Percentiles rank a stretch among this genome's conserved stretches.
Evolutionary conservation across 345 rosid genomes (phyloP).

Genomic region (Arabis alpina): DNA sequence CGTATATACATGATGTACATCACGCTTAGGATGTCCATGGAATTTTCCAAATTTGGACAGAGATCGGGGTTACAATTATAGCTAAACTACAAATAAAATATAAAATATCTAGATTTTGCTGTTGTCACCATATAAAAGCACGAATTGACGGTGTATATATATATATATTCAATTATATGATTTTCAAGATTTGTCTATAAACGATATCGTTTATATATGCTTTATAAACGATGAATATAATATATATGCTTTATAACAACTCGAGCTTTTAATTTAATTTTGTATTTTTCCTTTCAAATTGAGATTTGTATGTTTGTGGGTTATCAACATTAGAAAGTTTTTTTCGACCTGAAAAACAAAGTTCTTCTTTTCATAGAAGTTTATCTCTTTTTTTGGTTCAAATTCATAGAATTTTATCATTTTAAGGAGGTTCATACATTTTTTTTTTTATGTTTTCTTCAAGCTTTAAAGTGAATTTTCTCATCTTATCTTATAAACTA

Average conservation of each 20-base stretch:
- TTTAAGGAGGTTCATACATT: too few relatives aligned
- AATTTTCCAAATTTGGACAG: slow-evolving; percentile 9
- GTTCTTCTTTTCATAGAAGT: too few relatives aligned
- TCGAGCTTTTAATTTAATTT: slow-evolving; percentile 1
- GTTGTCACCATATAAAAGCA: not conserved
- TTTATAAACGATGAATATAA: slow-evolving; percentile 12
- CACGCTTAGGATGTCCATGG: slow-evolving; percentile 17
- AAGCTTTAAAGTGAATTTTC: too few relatives aligned
- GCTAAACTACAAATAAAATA: slow-evolving; percentile 35
- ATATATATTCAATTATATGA: not conserved
- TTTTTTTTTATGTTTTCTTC: too few relatives aligned
- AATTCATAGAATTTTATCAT: too few relatives aligned
- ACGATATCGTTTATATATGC: too few relatives aligned
- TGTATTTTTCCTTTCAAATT: slow-evolving; percentile 26
- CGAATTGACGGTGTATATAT: not conserved
- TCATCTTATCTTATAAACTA: not conserved
- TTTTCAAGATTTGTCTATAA: slow-evolving; percentile 13
- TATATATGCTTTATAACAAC: not conserved
- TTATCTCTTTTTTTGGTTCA: too few relatives aligned
- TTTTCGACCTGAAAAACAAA: not conserved
- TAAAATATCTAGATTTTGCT: not conserved
- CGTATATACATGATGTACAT: not conserved
- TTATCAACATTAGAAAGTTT: slow-evolving; percentile 13
- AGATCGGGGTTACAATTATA: not conserved
- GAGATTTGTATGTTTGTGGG: slow-evolving; percentile 23